phyloP scores from a whole-genome alignment of 306 rosid genomes.

The Purshia tridentata region DNA sequence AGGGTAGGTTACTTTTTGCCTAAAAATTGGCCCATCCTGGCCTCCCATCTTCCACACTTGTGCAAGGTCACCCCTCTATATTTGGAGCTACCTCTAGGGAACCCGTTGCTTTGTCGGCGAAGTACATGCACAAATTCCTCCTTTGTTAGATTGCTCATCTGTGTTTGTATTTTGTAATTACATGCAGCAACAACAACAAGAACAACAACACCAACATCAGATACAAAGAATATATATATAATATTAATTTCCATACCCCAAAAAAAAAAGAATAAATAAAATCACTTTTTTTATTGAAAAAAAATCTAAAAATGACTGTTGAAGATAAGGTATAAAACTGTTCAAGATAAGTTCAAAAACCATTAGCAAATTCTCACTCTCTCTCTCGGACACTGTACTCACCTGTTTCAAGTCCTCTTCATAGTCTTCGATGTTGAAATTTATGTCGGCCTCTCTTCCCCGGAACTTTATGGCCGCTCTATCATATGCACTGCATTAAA shows the following conservation, averaged over 20 bases:
- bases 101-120: constrained; percentile 98
- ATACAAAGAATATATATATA: too few species aligned
- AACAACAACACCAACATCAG: background rate
- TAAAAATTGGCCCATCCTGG: constrained; percentile 96
- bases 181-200: background rate
- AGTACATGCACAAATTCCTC: constrained; percentile 99
- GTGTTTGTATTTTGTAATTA: background rate
- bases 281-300: background rate
- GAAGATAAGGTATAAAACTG: constrained; percentile 32
- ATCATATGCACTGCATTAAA: constrained; percentile 95
- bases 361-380: background rate
- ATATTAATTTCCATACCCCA: background rate
- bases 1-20: constrained; percentile 73
- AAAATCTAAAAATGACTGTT: background rate
- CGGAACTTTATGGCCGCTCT: constrained; percentile 97
- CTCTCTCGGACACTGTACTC: background rate
- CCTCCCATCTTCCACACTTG: constrained; percentile 99
- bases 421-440: constrained; percentile 83
- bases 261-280: background rate
- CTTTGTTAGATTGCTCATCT: constrained; percentile 94
- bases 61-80: constrained; percentile 98
- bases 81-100: constrained; percentile 98
- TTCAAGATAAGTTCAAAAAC: constrained; percentile 30
- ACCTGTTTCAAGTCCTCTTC: constrained; percentile 97
- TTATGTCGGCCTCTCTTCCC: constrained; percentile 94